A percentile compares a stretch with the other conserved stretches of the same genome.
Evolutionary conservation across 768 basidiomycete species (phyloP).

Genomic region (Lanmaoa rubissima): DNA sequence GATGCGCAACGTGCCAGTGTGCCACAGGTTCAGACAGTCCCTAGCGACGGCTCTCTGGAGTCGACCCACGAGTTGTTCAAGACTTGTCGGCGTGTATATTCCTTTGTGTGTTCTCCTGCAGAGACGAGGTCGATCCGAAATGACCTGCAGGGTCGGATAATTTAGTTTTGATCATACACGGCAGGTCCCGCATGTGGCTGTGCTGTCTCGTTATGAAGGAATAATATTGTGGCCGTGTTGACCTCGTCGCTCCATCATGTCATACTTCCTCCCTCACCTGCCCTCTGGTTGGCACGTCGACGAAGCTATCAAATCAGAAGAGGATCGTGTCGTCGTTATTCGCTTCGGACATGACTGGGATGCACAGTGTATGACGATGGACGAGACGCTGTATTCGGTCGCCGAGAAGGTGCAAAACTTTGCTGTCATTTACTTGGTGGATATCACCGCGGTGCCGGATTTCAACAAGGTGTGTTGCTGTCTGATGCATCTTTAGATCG

Average conservation of each 20-base stretch:
- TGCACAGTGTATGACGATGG: constrained; percentile 96
- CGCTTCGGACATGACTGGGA: constrained; percentile 96
- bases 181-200: background rate
- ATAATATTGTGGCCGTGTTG: too few relatives aligned
- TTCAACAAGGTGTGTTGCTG: constrained; percentile 81
- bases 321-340: constrained; percentile 91
- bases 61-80: background rate
- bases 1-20: background rate
- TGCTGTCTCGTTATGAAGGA: background rate
- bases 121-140: too few relatives aligned
- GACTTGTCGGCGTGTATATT: background rate
- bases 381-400: constrained; percentile 90
- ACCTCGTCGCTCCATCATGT: constrained; percentile 47
- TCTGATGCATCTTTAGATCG: background rate
- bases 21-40: background rate
- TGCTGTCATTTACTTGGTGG: constrained; percentile 92
- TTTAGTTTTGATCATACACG: background rate
- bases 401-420: constrained; percentile 98
- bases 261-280: constrained; percentile 85
- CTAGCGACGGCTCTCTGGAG: background rate
- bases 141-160: constrained; percentile 1
- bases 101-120: background rate
- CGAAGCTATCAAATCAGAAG: constrained; percentile 97
- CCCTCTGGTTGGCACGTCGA: constrained; percentile 98
- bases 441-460: constrained; percentile 96